Evolutionary conservation across 2,329 filamentous ascomycete species (phyloP).

Genomic region (Mycogone perniciosa): DNA sequence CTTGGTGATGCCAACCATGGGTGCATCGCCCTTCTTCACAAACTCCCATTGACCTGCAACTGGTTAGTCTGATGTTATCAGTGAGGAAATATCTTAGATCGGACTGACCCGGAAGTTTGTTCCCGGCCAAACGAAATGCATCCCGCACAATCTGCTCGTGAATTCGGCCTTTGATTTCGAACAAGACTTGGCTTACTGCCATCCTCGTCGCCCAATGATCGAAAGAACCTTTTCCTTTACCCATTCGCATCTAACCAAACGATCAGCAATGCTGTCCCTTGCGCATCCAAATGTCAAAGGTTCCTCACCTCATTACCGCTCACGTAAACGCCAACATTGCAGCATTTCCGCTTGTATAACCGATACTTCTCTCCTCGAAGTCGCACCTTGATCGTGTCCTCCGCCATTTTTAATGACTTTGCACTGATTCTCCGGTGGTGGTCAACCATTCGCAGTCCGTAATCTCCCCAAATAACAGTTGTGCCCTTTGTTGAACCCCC

Average conservation of each 20-base stretch:
- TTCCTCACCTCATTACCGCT: constrained; percentile 78
- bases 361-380: constrained; percentile 88
- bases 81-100: not conserved
- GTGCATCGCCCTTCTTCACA: constrained; percentile 83
- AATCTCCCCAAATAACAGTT: constrained; percentile 94
- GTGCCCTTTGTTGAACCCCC: constrained; percentile 89
- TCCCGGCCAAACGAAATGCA: constrained; percentile 87
- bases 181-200: constrained; percentile 82
- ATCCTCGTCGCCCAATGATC: constrained; percentile 93
- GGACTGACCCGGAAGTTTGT: constrained; percentile 81
- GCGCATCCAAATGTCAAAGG: not conserved
- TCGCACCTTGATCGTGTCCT: constrained; percentile 85
- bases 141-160: constrained; percentile 94
- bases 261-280: not conserved
- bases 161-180: constrained; percentile 84
- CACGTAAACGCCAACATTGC: constrained; percentile 91
- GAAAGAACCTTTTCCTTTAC: constrained; percentile 96
- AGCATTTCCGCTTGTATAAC: constrained; percentile 83
- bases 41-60: constrained; percentile 75
- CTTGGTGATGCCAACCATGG: constrained; percentile 90
- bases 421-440: constrained; percentile 88
- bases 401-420: constrained; percentile 78
- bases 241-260: constrained; percentile 72
- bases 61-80: constrained; percentile 17
- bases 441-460: constrained; percentile 87